Percentiles rank a stretch among this genome's conserved stretches.
These are phyloP conservation scores for Aspergillus felis DNA, from an alignment of 2,329 filamentous ascomycete genomes.

Conservation along the genomic window DNA sequence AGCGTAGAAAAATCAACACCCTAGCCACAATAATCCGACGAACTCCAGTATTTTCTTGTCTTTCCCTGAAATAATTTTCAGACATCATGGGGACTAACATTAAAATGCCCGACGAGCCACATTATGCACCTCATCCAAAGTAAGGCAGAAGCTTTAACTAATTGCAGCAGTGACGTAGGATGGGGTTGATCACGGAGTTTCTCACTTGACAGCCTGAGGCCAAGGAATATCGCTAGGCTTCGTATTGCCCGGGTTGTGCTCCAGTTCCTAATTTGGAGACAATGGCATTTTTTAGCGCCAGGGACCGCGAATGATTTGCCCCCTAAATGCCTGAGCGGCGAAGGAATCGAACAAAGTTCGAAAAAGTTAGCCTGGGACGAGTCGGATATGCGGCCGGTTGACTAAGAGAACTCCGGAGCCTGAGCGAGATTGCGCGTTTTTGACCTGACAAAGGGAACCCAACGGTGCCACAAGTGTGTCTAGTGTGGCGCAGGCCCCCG, in stretches of 20 bases:
- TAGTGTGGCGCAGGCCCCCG: slow-evolving; percentile 23
- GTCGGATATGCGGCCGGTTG: neutral
- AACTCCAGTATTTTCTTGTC: neutral
- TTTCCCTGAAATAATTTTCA: neutral
- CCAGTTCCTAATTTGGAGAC: neutral
- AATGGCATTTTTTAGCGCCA: neutral
- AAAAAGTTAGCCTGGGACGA: neutral
- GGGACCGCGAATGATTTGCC: neutral
- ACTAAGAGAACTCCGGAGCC: neutral
- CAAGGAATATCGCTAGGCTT: neutral
- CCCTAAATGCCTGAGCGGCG: neutral
- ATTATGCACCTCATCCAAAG: neutral
- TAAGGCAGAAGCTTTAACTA: neutral
- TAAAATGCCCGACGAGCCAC: neutral
- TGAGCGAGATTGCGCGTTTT: slow-evolving; percentile 9
- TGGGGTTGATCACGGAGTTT: neutral
- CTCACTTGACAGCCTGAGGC: neutral
- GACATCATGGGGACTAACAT: neutral
- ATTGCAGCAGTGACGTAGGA: neutral
- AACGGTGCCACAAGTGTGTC: slow-evolving; percentile 17
- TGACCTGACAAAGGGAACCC: slow-evolving; percentile 11
- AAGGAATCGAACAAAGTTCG: neutral
- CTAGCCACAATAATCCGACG: neutral
- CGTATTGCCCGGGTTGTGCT: neutral
- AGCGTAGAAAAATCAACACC: too few relatives aligned